A percentile compares a stretch with the other conserved stretches of the same genome.
Evolutionary conservation across 2,329 filamentous ascomycete genomes (phyloP).

Genomic region (Cladosporium sp.): DNA sequence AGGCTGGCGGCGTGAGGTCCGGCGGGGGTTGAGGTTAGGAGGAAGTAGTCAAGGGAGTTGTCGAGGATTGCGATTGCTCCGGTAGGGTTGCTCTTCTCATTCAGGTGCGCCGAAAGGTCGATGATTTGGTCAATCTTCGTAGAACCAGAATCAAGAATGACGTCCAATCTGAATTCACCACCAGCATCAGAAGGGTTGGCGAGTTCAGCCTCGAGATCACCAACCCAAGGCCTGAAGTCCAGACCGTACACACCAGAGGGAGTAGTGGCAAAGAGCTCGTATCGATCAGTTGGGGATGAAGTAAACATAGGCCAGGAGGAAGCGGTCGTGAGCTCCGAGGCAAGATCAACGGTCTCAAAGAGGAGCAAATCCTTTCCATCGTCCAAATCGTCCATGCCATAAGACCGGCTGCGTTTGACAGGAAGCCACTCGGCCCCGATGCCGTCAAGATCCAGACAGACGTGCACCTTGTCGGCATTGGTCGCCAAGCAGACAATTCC

Average conservation of each 20-base stretch:
- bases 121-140: conserved; percentile 49
- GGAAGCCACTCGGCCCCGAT: conserved; percentile 62
- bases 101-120: conserved; percentile 30
- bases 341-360: conserved; percentile 39
- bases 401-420: conserved; percentile 27
- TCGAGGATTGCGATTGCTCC: conserved; percentile 53
- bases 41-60: conserved; percentile 54
- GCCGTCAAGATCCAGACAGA: conserved; percentile 59
- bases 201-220: conserved; percentile 54
- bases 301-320: conserved; percentile 53
- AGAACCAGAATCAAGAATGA: conserved; percentile 50
- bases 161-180: conserved; percentile 52
- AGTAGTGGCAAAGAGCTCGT: conserved; percentile 57
- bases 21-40: conserved; percentile 47
- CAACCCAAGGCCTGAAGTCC: conserved; percentile 54
- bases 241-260: conserved; percentile 51
- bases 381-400: conserved; percentile 23
- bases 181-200: conserved; percentile 48
- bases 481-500: conserved; percentile 57
- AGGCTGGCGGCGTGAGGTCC: conserved; percentile 49
- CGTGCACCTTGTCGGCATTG: conserved; percentile 51
- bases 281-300: conserved; percentile 50
- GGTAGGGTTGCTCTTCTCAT: conserved; percentile 22
- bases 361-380: conserved; percentile 30
- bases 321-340: conserved; percentile 15